Conservation (phyloP, 2,329 filamentous ascomycete genomes). For the Uncinocarpus reesii region DNA sequence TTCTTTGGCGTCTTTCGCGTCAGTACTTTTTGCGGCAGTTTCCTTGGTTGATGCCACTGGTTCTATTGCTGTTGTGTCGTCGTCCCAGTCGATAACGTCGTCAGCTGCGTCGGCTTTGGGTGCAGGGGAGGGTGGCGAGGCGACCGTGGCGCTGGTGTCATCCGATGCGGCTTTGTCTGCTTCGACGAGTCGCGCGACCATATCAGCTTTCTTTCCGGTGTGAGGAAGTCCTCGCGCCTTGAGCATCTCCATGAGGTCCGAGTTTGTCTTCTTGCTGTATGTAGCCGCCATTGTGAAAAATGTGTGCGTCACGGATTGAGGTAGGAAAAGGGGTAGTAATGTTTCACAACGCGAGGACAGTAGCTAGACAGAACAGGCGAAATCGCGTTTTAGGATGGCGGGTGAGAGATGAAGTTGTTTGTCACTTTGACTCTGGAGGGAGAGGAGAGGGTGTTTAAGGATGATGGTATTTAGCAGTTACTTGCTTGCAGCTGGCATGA, state of each 20-base stretch:
- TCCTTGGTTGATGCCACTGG: conserved; percentile 24
- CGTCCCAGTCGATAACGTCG: conserved; percentile 39
- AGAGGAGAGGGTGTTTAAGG: background rate
- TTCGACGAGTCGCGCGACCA: conserved; percentile 39
- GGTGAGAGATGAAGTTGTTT: background rate
- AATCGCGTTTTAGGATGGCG: background rate
- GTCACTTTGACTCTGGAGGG: background rate
- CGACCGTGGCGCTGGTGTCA: conserved; percentile 14
- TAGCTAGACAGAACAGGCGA: background rate
- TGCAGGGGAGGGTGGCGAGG: conserved; percentile 12
- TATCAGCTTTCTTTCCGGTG: conserved; percentile 42
- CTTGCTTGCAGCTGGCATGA: conserved; percentile 3
- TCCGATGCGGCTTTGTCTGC: conserved; percentile 36
- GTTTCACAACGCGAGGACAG: background rate
- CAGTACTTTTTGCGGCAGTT: conserved; percentile 20
- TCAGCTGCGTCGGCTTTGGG: conserved; percentile 22
- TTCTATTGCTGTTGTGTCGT: conserved; percentile 27
- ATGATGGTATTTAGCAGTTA: background rate
- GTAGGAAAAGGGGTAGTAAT: background rate
- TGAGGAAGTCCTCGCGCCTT: conserved; percentile 40
- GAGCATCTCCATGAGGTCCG: conserved; percentile 41
- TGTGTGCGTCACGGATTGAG: background rate
- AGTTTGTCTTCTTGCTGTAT: conserved; percentile 43
- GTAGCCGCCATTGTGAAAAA: conserved; percentile 31
- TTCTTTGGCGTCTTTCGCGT: conserved; percentile 1